Conservation (phyloP, 257 asterid species). For the Ilex aquifolium region DNA sequence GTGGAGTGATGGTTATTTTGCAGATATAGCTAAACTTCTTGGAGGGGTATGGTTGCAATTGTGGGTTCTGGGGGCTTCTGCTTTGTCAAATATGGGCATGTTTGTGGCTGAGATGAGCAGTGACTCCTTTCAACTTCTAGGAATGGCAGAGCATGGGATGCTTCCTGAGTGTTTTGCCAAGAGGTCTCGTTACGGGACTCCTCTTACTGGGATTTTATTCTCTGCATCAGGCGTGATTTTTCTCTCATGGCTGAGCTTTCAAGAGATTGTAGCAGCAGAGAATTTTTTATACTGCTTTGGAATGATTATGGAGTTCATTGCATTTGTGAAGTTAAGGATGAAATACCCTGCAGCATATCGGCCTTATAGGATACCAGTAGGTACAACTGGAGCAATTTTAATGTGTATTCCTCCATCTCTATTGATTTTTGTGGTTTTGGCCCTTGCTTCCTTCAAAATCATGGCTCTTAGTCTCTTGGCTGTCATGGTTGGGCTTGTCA, state of each 20-base stretch:
- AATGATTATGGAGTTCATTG: slow-evolving; percentile 58
- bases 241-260: slow-evolving; percentile 72
- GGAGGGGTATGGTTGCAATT: slow-evolving; percentile 64
- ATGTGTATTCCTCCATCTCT: slow-evolving; percentile 49
- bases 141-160: slow-evolving; percentile 69
- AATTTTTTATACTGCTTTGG: slow-evolving; percentile 64
- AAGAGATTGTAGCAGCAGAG: slow-evolving; percentile 66
- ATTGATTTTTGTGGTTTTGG: slow-evolving; percentile 43
- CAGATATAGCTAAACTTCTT: slow-evolving; percentile 48
- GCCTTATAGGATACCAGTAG: slow-evolving; percentile 54
- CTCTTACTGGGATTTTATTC: slow-evolving; percentile 42
- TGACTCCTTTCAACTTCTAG: slow-evolving; percentile 67
- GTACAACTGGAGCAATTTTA: slow-evolving; percentile 35
- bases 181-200: slow-evolving; percentile 53
- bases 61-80: slow-evolving; percentile 66
- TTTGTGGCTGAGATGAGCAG: slow-evolving; percentile 72
- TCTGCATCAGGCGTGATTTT: slow-evolving; percentile 56
- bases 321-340: slow-evolving; percentile 56
- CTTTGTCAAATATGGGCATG: slow-evolving; percentile 73
- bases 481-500: slow-evolving; percentile 14
- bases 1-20: slow-evolving; percentile 67
- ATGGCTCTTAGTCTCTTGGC: slow-evolving; percentile 45
- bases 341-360: slow-evolving; percentile 37
- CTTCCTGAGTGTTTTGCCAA: slow-evolving; percentile 47
- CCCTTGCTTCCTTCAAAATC: slow-evolving; percentile 28